Evolutionary conservation across 805 yeast genomes (phyloP), one percentile per base, ranked within the genome.

Genomic region (Spathaspora arborariae): DNA sequence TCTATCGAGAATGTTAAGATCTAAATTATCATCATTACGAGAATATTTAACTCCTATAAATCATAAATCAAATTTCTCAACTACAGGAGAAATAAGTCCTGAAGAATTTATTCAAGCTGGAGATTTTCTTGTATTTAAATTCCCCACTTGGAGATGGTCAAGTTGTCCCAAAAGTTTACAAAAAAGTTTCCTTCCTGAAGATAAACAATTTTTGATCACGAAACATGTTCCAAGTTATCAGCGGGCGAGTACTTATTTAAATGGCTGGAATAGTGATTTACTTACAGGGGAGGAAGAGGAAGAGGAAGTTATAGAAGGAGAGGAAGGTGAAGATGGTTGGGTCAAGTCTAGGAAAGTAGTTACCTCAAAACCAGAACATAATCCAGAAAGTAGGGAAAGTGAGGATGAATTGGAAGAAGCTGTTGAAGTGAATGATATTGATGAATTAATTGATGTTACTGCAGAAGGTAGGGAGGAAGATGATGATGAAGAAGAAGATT

Each of bases 111-210:
- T 90, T 8, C 74, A 72, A 46, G 97, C 99, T 2, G 99, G 99
- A 19, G 97, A 94, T 63, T 94, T 89, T 64, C 70, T 94, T 48
- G 91, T 84, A 26, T 84, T 82, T 65, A 88, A 85, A 72, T 94
- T 94, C 63, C 98, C 99, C 2, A 94, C 98, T 0, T 94, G 99
- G 99, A 81, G 82, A 51, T 94, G 99, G 99, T 59, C 66, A 20
- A 39, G 62, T 6, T 59, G 68, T 45, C 68, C 75, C 26, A 58
- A 62, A 44, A 56, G 48, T 39, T 56, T 68, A 44, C 66, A 58
- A 41, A 79, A 83, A 52, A 85, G 81, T 51, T 94, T 89, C 56
- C 67, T 94, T 49, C 99, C 99, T 1, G 68, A 70, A 1, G 91
- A 88, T 54, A 94, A 89, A 66, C 99, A 94, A 67, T 88, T 78